Base-by-base conservation (phyloP, 2,329 filamentous ascomycete genomes). In the Claviceps digitariae region DNA sequence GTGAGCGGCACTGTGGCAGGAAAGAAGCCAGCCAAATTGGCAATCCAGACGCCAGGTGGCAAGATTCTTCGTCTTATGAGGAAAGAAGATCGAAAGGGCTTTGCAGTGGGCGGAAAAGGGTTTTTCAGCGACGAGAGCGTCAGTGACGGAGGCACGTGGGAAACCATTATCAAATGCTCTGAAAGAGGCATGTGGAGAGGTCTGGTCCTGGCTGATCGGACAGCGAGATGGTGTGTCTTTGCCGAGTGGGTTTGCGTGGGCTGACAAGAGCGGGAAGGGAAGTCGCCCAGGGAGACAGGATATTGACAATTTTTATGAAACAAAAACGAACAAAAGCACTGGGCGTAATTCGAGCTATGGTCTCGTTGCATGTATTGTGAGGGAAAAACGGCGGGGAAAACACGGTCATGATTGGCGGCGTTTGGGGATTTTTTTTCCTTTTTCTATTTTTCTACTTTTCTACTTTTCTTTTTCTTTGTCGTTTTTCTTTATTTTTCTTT, bases 1-100 rank as follows among this genome's bases (percentile, higher is more conserved):
- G 72, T 73, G 17, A 74, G 73, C 25, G 74, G 74, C 17, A 75
- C 73, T 5, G 74, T 77, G 54, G 72, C 77, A 41, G 76, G 76
- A 27, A 81, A 82, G 64, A 98, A 98, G 68, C 91, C 93, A 2
- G 93, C 93, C 5, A 98, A 98, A 69, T 70, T 98, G 52, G 93
- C 93, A 0, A 91, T 98, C 53, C 93, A 98, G 69, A 89, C 87
- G 6, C 93, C 93, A 0, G 87, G 85, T 31, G 93, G 94, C 56
- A 97, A 97, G 72, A 97, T 98, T 60, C 79, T 97, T 55, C 77
- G 93, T 52, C 74, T 94, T 63, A 89, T 89, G 74, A 77, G 87
- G 60, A 91, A 91, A 72, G 87, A 83, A 61, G 85, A 89, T 58
- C 75, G 78, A 62, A 78, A 75, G 63, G 75, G 72, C 53, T 72